Percentiles rank a stretch among this genome's conserved stretches.
These are phyloP conservation scores for Lactarius sp. DNA, from an alignment of 768 basidiomycete species.

Conservation along the genomic window DNA sequence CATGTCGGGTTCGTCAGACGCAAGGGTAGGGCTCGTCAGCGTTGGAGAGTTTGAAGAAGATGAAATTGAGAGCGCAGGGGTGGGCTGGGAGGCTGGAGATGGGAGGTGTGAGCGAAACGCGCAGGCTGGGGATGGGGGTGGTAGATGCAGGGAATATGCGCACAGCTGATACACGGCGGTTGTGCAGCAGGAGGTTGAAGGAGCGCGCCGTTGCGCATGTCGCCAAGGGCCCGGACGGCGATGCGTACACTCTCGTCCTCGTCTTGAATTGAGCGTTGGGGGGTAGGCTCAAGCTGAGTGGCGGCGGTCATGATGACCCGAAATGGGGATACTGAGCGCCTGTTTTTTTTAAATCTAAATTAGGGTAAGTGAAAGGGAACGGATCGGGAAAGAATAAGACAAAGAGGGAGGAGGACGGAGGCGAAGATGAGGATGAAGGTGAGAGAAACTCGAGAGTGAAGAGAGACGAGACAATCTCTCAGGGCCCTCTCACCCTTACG, in stretches of 20 bases:
- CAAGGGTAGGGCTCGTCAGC: conserved; percentile 29
- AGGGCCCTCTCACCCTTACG: background rate
- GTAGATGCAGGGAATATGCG: conserved; percentile 12
- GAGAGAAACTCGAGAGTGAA: too few species aligned
- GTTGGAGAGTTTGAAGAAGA: conserved; percentile 34
- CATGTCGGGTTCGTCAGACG: conserved; percentile 27
- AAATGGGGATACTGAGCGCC: conserved; percentile 7
- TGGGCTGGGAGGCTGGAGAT: conserved; percentile 34
- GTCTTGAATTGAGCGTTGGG: conserved; percentile 36
- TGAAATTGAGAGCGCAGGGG: conserved; percentile 34
- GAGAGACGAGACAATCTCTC: background rate
- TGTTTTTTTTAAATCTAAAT: background rate
- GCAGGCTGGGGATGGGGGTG: background rate
- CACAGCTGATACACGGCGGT: conserved; percentile 29
- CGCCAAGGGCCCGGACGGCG: conserved; percentile 69
- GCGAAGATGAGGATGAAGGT: background rate
- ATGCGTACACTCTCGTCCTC: conserved; percentile 77
- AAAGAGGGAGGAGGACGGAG: background rate
- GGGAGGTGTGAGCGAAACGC: background rate
- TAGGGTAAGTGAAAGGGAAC: background rate
- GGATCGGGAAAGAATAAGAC: background rate
- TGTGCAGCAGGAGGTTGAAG: conserved; percentile 1
- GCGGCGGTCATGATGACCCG: conserved; percentile 17
- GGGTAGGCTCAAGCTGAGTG: background rate
- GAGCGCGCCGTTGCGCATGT: conserved; percentile 49